A percentile compares a stretch with the other conserved stretches of the same genome.
Conservation (phyloP, 129 eudicot species). For the Tagetes patula region DNA sequence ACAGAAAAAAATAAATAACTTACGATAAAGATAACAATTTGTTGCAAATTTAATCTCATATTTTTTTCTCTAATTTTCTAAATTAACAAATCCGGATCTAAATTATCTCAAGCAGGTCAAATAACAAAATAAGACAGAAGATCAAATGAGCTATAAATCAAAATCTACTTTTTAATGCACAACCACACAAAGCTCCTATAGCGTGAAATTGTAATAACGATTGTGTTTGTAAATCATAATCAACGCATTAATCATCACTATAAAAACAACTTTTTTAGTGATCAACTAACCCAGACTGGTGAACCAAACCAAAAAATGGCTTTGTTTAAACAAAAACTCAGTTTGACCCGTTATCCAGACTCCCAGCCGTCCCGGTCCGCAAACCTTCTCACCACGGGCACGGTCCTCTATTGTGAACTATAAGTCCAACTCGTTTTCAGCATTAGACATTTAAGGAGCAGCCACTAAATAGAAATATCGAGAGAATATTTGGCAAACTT, state of each 20-base stretch:
- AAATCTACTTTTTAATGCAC: background rate
- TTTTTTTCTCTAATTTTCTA: background rate
- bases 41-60: background rate
- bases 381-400: background rate
- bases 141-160: background rate
- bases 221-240: no score
- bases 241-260: background rate
- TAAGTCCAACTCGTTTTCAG: background rate
- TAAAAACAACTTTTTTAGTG: background rate
- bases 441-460: background rate
- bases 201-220: no score
- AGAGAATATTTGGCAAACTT: slow-evolving; percentile 25
- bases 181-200: background rate
- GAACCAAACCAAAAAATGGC: background rate
- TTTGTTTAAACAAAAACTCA: no score
- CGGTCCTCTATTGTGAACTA: background rate
- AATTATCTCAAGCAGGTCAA: background rate
- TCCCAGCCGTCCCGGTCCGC: background rate
- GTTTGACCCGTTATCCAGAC: background rate
- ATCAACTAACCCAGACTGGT: background rate
- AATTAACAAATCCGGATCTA: background rate
- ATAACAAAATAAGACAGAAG: background rate
- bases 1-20: background rate
- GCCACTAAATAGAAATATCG: background rate
- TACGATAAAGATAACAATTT: background rate